phyloP scores from a whole-genome alignment of 176 grass and related monocot species.

The Paspalum vaginatum region DNA sequence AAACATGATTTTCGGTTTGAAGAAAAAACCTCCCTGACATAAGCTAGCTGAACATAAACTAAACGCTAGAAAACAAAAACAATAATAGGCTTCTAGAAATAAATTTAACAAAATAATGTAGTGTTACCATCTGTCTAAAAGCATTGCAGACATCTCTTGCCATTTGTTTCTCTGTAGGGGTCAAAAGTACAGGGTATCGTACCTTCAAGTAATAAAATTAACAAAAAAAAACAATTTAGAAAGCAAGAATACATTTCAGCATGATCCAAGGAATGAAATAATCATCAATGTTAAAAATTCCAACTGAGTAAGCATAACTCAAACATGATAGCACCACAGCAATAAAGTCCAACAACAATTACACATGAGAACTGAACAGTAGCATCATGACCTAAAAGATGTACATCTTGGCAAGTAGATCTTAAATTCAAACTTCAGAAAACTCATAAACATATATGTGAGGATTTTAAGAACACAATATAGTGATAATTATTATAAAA shows the following conservation, averaged over 20 bases:
- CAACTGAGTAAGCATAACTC: neutral
- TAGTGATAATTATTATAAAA: conserved; percentile 14
- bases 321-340: conserved; percentile 20
- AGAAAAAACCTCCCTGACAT: neutral
- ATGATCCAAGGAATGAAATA: conserved; percentile 24
- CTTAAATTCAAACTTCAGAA: neutral
- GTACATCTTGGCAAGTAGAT: neutral
- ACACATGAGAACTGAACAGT: conserved; percentile 22
- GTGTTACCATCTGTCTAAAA: conserved; percentile 87
- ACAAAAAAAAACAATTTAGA: conserved; percentile 6
- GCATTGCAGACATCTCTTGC: conserved; percentile 90
- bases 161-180: conserved; percentile 96
- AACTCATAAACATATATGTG: conserved; percentile 3
- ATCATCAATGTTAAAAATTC: neutral
- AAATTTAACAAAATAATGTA: neutral
- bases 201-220: conserved; percentile 67
- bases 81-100: conserved; percentile 19
- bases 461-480: neutral
- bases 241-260: conserved; percentile 17
- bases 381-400: conserved; percentile 12
- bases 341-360: conserved; percentile 18
- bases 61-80: neutral
- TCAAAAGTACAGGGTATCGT: conserved; percentile 94
- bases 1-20: neutral
- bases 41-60: neutral